Percentiles rank a stretch among this genome's conserved stretches.
Evolutionary conservation across 2,329 filamentous ascomycete genomes (phyloP).

Genomic region (Clonostachys rosea): DNA sequence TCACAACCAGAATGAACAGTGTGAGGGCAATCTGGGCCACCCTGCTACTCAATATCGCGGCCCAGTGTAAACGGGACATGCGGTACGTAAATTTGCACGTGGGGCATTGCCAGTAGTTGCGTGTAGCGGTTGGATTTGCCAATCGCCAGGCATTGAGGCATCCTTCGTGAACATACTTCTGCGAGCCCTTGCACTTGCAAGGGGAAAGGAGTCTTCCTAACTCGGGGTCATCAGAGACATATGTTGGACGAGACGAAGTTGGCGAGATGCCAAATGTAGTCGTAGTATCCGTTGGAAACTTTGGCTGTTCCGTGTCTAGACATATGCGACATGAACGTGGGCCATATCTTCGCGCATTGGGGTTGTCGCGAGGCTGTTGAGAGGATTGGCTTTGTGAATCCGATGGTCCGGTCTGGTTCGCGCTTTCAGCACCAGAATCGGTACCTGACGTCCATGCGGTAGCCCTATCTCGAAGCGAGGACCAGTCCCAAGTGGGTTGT

Average conservation of each 20-base stretch:
- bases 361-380: neutral
- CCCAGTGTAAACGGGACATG: conserved; percentile 73
- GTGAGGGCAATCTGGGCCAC: conserved; percentile 68
- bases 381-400: neutral
- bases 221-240: conserved; percentile 69
- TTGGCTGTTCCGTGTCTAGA: conserved; percentile 60
- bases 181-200: conserved; percentile 89
- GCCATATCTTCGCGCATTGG: conserved; percentile 47
- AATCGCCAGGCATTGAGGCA: conserved; percentile 82
- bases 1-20: conserved; percentile 61
- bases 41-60: conserved; percentile 62
- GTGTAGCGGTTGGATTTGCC: conserved; percentile 56
- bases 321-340: conserved; percentile 85
- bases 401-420: too few relatives aligned
- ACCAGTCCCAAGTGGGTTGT: conserved; percentile 6
- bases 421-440: too few relatives aligned
- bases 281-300: conserved; percentile 29
- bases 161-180: conserved; percentile 90
- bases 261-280: conserved; percentile 23
- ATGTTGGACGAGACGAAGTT: conserved; percentile 37
- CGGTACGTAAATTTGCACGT: conserved; percentile 84
- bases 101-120: conserved; percentile 82
- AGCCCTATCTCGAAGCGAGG: conserved; percentile 1
- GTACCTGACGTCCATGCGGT: too few relatives aligned
- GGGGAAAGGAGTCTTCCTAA: conserved; percentile 79